A percentile compares a stretch with the other conserved stretches of the same genome.
phyloP scores from a whole-genome alignment of 2,329 filamentous ascomycete genomes.

The Nakataea oryzae region DNA sequence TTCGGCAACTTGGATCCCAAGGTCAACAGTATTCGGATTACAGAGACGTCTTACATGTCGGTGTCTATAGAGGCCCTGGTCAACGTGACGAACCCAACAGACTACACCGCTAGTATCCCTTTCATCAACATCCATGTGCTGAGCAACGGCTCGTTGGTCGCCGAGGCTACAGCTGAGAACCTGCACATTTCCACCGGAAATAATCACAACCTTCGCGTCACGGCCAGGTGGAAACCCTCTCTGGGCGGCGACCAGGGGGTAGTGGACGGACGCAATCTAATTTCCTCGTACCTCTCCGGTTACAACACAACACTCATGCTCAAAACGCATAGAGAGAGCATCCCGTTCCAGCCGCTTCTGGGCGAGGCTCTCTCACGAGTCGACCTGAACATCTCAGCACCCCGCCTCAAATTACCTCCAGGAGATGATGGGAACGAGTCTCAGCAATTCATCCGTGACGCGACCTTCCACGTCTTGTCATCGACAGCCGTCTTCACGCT shows the following conservation, averaged over 20 bases:
- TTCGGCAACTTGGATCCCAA: constrained; percentile 44
- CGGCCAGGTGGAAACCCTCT: constrained; percentile 64
- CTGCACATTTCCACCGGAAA: constrained; percentile 55
- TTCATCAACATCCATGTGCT: constrained; percentile 67
- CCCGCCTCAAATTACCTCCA: constrained; percentile 51
- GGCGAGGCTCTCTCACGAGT: constrained; percentile 64
- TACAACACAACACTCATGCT: constrained; percentile 74
- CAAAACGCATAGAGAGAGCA: constrained; percentile 57
- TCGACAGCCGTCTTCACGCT: constrained; percentile 81
- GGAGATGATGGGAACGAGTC: constrained; percentile 13
- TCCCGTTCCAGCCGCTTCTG: constrained; percentile 64
- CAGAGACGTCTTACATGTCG: constrained; percentile 61
- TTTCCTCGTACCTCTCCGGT: constrained; percentile 83
- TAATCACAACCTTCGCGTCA: constrained; percentile 60
- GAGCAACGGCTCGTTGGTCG: constrained; percentile 64
- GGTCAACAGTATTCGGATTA: constrained; percentile 60
- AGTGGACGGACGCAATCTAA: constrained; percentile 55
- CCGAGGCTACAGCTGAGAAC: constrained; percentile 59
- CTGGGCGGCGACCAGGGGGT: constrained; percentile 52
- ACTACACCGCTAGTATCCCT: constrained; percentile 75
- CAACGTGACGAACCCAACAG: constrained; percentile 84
- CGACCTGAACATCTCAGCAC: constrained; percentile 61
- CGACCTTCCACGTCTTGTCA: constrained; percentile 77
- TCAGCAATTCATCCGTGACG: constrained; percentile 63
- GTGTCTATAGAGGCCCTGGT: constrained; percentile 61